phyloP scores from a whole-genome alignment of 768 basidiomycete genomes.

The Boletales sp. region DNA sequence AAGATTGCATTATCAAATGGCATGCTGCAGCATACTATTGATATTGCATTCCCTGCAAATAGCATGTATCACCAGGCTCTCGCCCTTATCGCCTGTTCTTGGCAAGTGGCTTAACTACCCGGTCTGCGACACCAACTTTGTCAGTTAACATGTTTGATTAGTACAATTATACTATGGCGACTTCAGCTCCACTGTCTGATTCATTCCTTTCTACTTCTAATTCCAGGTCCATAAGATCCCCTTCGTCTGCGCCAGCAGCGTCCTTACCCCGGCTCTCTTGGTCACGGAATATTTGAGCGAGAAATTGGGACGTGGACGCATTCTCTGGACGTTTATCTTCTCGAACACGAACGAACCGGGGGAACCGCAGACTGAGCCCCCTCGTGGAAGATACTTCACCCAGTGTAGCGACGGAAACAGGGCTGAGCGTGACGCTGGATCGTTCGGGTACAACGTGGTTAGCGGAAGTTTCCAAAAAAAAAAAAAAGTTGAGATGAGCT shows the following conservation, averaged over 20 bases:
- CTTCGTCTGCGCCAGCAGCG: constrained; percentile 47
- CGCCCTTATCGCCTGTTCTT: constrained; percentile 13
- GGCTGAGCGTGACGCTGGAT: constrained; percentile 74
- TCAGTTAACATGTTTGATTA: neutral
- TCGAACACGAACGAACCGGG: constrained; percentile 71
- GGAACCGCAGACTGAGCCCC: constrained; percentile 85
- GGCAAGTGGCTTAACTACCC: constrained; percentile 5
- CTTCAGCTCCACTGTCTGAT: constrained; percentile 20
- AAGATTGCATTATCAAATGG: constrained; percentile 22
- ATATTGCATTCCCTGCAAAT: constrained; percentile 22
- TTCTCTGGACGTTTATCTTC: constrained; percentile 72
- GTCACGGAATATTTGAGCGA: constrained; percentile 63
- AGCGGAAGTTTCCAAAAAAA: constrained; percentile 2
- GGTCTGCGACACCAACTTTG: neutral
- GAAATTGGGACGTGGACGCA: constrained; percentile 67
- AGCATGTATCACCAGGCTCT: constrained; percentile 28
- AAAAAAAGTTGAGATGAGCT: constrained; percentile 15
- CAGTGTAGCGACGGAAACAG: constrained; percentile 76
- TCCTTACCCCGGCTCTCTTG: constrained; percentile 47
- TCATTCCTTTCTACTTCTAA: constrained; percentile 27
- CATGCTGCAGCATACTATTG: constrained; percentile 23
- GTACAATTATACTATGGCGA: neutral
- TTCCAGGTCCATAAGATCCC: constrained; percentile 58
- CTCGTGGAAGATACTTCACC: constrained; percentile 53
- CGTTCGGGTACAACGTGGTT: constrained; percentile 1